Percentiles rank a stretch among this genome's conserved stretches.
phyloP scores from a whole-genome alignment of 441 rosid species.

The Raphanus hybrid region DNA sequence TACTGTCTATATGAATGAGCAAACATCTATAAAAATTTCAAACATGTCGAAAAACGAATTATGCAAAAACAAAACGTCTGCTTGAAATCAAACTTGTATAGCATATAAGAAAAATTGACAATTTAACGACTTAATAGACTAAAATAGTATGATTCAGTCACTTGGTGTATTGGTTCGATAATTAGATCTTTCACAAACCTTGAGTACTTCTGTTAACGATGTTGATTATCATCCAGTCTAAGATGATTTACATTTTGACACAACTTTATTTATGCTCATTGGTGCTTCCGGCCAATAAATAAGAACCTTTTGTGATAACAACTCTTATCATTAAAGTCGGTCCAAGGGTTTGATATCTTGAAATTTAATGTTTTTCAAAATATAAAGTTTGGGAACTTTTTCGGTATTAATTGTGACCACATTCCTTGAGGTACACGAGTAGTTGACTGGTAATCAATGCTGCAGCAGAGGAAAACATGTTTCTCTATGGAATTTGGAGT shows the following conservation, averaged over 20 bases:
- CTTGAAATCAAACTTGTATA: neutral
- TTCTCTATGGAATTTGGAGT: neutral
- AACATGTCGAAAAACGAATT: neutral
- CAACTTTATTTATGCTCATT: neutral
- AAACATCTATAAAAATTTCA: neutral
- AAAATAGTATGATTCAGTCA: neutral
- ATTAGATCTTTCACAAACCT: neutral
- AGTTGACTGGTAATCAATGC: conserved; percentile 37
- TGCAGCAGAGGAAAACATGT: conserved; percentile 14
- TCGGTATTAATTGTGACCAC: conserved; percentile 38
- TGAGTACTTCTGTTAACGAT: neutral
- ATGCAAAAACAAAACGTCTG: neutral
- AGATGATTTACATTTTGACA: conserved; percentile 4
- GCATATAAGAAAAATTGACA: neutral
- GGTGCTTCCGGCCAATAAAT: conserved; percentile 42
- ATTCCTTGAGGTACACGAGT: conserved; percentile 42
- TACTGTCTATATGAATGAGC: neutral
- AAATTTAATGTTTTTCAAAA: neutral
- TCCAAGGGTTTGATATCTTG: conserved; percentile 31
- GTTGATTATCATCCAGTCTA: neutral
- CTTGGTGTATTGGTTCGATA: neutral
- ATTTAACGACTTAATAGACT: neutral
- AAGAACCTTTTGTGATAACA: conserved; percentile 24
- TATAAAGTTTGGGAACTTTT: conserved; percentile 17
- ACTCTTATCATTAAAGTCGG: conserved; percentile 34